A percentile compares a stretch with the other conserved stretches of the same genome.
phyloP scores from a whole-genome alignment of 108 stramenopile species.

The Pseudonitzschia multiseries region DNA sequence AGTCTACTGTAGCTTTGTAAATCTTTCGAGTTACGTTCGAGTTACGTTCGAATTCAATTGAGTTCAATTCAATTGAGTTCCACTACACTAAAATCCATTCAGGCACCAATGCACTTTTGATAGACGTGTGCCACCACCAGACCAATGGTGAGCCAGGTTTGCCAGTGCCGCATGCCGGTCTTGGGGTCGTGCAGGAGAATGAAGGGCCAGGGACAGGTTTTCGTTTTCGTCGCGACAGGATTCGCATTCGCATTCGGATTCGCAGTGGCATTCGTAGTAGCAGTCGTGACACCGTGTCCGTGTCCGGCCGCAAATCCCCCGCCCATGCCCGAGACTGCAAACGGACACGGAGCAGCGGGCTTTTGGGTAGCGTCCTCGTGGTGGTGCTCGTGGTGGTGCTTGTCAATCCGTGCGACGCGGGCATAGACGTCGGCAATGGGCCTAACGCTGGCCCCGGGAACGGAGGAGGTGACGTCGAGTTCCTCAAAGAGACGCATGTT shows the following conservation, averaged over 20 bases:
- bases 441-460: slow-evolving; percentile 62
- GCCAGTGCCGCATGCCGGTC: slow-evolving; percentile 63
- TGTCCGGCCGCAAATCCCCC: no score
- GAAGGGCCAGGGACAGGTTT: slow-evolving; percentile 87
- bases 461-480: slow-evolving; percentile 71
- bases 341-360: neutral
- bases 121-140: slow-evolving; percentile 38
- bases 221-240: slow-evolving; percentile 4
- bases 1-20: no score
- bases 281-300: no score
- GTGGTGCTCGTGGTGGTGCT: no score
- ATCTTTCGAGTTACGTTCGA: no score
- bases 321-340: no score
- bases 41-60: no score
- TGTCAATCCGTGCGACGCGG: neutral
- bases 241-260: neutral
- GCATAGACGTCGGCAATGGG: slow-evolving; percentile 56
- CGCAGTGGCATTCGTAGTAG: no score
- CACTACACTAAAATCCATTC: neutral
- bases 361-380: neutral
- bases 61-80: no score
- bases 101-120: neutral
- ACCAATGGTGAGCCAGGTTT: slow-evolving; percentile 77
- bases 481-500: slow-evolving; percentile 91
- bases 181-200: slow-evolving; percentile 78